Base-by-base conservation (phyloP, 371 early-diverging fungal genomes). In the Lichtheimia hyalospora region DNA sequence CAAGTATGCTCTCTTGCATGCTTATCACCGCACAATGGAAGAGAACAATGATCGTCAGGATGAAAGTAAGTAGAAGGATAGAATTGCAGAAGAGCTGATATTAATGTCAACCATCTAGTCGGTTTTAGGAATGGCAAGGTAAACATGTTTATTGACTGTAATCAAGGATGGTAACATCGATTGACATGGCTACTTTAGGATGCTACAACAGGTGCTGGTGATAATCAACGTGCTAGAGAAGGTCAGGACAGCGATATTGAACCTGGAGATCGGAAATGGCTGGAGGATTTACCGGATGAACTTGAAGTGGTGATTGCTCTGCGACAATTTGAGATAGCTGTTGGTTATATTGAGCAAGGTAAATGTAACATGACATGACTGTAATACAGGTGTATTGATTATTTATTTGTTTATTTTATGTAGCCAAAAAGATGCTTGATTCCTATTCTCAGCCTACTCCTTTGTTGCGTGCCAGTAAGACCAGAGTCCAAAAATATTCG, bases 271-370 rank as follows among this genome's bases (percentile, higher is more conserved):
- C 69, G 74, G 27, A 81, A 83, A 40, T 90, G 88, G 89, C 60
- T 95, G n/a, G 70, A 74, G 20, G 89, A 92, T 58, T 78, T 93
- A 46, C 79, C 91, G 2, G 93, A 94, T 68, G 90, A 92, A 46
- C 67, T 96, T 52, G 97, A 95, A 55, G 93, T 96, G 3, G 70
- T 86, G 39, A 92, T 96, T 70, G 94, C 95, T 2, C 81, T 92
- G 25, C 75, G 95, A 46, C 93, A 95, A 60, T 94, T 95, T 73
- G 90, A 90, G 48, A 73, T 71, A n/a, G 91, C 94, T 3, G 91
- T 93, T 0, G 69, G 67, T 2, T 77, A 82, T 54, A 83, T 94
- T 52, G 89, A 89, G 54, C 85, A 84, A 74, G 90, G 89, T 87
- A 66, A 34, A 44, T 40, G 13, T 41, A 24, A 14, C 18, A 41